These are phyloP conservation scores for Paramyrothecium roridum DNA, from an alignment of 2,329 filamentous ascomycete species.

Conservation along the genomic window DNA sequence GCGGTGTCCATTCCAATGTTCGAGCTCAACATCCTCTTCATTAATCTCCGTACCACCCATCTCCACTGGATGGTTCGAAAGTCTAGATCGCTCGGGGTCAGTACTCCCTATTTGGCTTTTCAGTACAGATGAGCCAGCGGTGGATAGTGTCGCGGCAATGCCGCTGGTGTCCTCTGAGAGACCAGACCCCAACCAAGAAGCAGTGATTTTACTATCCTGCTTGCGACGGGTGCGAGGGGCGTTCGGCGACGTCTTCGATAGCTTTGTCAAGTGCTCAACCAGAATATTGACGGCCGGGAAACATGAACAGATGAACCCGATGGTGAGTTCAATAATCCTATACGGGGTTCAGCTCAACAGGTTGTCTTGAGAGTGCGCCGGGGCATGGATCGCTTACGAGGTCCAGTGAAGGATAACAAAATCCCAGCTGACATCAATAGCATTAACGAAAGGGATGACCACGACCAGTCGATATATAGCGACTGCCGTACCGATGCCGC, in stretches of 20 bases:
- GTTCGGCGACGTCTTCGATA: neutral
- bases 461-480: conserved; percentile 22
- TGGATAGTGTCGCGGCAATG: neutral
- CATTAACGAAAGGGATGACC: conserved; percentile 14
- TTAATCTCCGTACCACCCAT: neutral
- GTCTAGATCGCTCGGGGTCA: neutral
- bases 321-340: conserved; percentile 15
- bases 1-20: neutral
- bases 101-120: neutral
- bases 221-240: neutral
- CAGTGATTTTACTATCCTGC: neutral
- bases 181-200: neutral
- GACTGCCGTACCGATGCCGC: conserved; percentile 22
- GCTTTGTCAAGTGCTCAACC: neutral
- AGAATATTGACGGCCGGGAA: conserved; percentile 18
- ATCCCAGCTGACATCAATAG: conserved; percentile 17
- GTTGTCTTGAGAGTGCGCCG: neutral
- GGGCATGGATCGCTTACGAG: neutral
- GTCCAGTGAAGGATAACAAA: conserved; percentile 11
- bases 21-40: neutral
- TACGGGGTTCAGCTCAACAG: neutral
- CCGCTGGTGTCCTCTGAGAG: neutral
- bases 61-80: neutral
- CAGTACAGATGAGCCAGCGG: neutral
- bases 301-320: conserved; percentile 23